Percentiles rank a stretch among this genome's conserved stretches.
Conservation (phyloP, 2,329 filamentous ascomycete species). For the Fusarium marasasianum region DNA sequence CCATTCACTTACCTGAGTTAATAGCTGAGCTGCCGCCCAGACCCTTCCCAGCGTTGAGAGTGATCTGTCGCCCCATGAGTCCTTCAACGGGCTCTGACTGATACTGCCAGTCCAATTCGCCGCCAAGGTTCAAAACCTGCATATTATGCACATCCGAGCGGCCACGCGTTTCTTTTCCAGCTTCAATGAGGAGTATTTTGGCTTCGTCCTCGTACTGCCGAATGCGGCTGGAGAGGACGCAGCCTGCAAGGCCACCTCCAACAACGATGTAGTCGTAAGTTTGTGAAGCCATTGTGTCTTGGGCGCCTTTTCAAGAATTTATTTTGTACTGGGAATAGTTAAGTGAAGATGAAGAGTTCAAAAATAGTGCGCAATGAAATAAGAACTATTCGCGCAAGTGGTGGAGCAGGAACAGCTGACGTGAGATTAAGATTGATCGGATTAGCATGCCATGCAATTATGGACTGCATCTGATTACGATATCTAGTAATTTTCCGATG, state of each 20-base stretch:
- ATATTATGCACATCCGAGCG: slow-evolving; percentile 32
- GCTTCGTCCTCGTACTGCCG: slow-evolving; percentile 24
- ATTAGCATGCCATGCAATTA: neutral
- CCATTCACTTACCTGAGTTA: slow-evolving; percentile 46
- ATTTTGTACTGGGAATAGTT: neutral
- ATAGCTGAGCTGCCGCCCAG: slow-evolving; percentile 53
- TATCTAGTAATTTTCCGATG: neutral
- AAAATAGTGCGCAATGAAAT: neutral
- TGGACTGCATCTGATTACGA: neutral
- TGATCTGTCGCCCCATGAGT: slow-evolving; percentile 38
- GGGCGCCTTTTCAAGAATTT: fast-evolving
- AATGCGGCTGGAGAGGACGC: slow-evolving; percentile 47
- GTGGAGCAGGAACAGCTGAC: neutral
- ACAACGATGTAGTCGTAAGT: slow-evolving; percentile 45
- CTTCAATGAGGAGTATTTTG: slow-evolving; percentile 52
- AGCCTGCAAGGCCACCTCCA: slow-evolving; percentile 47
- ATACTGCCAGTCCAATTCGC: slow-evolving; percentile 50
- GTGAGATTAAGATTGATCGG: neutral
- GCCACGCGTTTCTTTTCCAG: slow-evolving; percentile 43
- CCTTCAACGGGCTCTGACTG: slow-evolving; percentile 44
- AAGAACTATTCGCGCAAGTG: neutral
- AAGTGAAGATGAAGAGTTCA: neutral
- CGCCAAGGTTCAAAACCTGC: slow-evolving; percentile 40
- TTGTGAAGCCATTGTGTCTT: neutral
- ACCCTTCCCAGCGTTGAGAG: slow-evolving; percentile 49